These are phyloP conservation scores for Talaromyces sp. DNA, from an alignment of 2,329 filamentous ascomycete species.

Conservation along the genomic window DNA sequence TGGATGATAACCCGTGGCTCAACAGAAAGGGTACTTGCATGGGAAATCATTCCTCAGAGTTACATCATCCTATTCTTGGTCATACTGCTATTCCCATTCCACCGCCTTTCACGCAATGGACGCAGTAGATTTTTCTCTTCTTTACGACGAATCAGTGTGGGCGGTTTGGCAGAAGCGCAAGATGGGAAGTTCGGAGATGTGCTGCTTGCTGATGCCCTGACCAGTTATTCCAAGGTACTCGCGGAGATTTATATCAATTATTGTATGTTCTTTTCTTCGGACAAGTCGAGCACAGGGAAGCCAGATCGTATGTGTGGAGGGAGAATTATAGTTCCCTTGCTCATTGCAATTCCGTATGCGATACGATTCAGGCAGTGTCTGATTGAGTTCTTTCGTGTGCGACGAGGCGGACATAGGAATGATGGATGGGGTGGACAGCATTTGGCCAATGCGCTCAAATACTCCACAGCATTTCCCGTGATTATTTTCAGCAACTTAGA, in stretches of 20 bases:
- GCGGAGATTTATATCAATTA: slow-evolving; percentile 83
- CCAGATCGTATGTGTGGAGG: slow-evolving; percentile 82
- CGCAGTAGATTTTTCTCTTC: slow-evolving; percentile 72
- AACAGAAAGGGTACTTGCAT: slow-evolving; percentile 65
- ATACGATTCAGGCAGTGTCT: slow-evolving; percentile 91
- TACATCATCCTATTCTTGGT: slow-evolving; percentile 71
- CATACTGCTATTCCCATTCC: slow-evolving; percentile 70
- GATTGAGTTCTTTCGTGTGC: slow-evolving; percentile 77
- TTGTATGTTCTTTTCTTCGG: slow-evolving; percentile 81
- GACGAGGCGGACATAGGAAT: slow-evolving; percentile 45
- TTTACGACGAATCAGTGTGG: slow-evolving; percentile 73
- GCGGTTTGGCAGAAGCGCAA: slow-evolving; percentile 78
- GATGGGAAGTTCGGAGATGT: slow-evolving; percentile 96
- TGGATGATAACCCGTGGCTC: slow-evolving; percentile 75
- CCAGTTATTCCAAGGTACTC: slow-evolving; percentile 88
- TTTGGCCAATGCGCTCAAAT: slow-evolving; percentile 90
- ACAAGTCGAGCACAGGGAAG: slow-evolving; percentile 69
- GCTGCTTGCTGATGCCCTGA: slow-evolving; percentile 86
- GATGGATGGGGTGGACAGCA: slow-evolving; percentile 78
- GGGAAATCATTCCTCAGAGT: slow-evolving; percentile 81
- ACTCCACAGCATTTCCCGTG: slow-evolving; percentile 89
- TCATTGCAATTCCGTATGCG: slow-evolving; percentile 76
- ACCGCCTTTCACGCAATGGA: slow-evolving; percentile 65
- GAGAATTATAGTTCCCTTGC: slow-evolving; percentile 71
- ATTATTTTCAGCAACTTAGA: slow-evolving; percentile 75